Percentiles rank a stretch among this genome's conserved stretches.
phyloP scores from a whole-genome alignment of 1,139 yeast genomes.

The Tardiomyces blankii region DNA sequence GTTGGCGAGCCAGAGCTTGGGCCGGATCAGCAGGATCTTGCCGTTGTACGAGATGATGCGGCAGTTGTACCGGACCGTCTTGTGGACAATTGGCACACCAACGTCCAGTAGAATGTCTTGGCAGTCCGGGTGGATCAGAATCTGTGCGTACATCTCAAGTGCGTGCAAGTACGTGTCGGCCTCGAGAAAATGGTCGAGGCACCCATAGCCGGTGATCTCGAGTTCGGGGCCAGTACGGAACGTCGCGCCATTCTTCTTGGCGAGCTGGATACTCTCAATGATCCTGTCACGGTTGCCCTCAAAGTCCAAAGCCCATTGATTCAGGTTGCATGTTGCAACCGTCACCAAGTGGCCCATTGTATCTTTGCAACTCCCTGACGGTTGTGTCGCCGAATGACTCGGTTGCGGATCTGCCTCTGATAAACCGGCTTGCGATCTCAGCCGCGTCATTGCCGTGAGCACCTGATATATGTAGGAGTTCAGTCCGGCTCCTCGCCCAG shows the following conservation, averaged over 20 bases:
- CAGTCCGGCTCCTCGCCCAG: too few species aligned
- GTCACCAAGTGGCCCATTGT: slow-evolving; percentile 47
- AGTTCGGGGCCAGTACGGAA: slow-evolving; percentile 95
- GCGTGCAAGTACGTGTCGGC: slow-evolving; percentile 81
- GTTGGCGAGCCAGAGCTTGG: slow-evolving; percentile 85
- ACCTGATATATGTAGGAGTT: too few species aligned
- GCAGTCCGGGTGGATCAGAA: slow-evolving; percentile 53
- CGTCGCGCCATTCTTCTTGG: slow-evolving; percentile 65
- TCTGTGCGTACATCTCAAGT: slow-evolving; percentile 87
- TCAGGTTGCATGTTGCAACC: slow-evolving; percentile 54
- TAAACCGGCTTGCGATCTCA: too few species aligned
- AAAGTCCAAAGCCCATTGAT: slow-evolving; percentile 98
- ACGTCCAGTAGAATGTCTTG: slow-evolving; percentile 74
- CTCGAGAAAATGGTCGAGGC: slow-evolving; percentile 90
- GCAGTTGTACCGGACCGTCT: slow-evolving; percentile 83
- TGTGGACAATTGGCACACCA: slow-evolving; percentile 90
- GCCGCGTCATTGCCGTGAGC: too few species aligned
- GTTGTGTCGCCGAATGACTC: too few species aligned
- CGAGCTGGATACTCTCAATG: slow-evolving; percentile 62
- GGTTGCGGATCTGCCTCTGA: too few species aligned
- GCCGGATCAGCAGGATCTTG: slow-evolving; percentile 72
- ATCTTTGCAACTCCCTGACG: too few species aligned
- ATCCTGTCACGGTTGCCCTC: slow-evolving; percentile 95
- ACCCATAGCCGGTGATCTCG: slow-evolving; percentile 85
- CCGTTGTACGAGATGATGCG: slow-evolving; percentile 75